phyloP scores from a whole-genome alignment of 768 basidiomycete genomes.

The Rubroboletus pulcherrimus region DNA sequence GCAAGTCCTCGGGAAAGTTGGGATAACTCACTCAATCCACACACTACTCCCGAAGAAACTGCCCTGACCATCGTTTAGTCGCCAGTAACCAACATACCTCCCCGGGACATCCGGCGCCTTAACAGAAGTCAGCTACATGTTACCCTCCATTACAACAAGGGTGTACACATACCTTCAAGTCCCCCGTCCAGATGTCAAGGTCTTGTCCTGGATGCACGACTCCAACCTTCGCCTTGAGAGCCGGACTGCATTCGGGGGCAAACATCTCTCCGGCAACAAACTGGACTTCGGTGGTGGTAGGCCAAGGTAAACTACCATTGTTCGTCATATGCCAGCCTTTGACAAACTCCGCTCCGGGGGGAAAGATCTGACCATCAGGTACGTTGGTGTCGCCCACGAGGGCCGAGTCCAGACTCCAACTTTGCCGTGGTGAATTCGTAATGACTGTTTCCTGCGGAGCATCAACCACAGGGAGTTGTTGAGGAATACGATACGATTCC shows the following conservation, averaged over 20 bases:
- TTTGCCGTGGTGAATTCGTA: neutral
- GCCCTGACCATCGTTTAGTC: constrained; percentile 55
- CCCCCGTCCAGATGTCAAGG: constrained; percentile 65
- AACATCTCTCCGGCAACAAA: constrained; percentile 72
- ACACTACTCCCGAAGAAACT: constrained; percentile 63
- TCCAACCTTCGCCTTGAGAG: constrained; percentile 47
- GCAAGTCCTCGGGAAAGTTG: neutral
- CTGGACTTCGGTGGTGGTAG: constrained; percentile 58
- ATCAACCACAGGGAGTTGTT: neutral
- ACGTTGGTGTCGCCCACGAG: constrained; percentile 70
- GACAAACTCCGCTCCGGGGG: constrained; percentile 81
- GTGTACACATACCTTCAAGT: constrained; percentile 58
- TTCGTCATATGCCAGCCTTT: constrained; percentile 81
- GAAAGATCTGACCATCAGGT: constrained; percentile 70
- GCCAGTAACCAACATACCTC: constrained; percentile 75
- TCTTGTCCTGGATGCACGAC: constrained; percentile 51
- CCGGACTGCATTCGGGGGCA: constrained; percentile 31
- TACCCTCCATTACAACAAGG: neutral
- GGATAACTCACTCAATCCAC: constrained; percentile 68
- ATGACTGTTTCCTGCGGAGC: neutral
- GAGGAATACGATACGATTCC: neutral
- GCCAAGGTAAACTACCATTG: constrained; percentile 61
- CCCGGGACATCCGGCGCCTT: constrained; percentile 74
- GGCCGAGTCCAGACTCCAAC: constrained; percentile 41
- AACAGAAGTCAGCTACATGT: neutral